Base-by-base conservation (phyloP, 2,329 filamentous ascomycete species). In the Pseudopithomyces chartarum region DNA sequence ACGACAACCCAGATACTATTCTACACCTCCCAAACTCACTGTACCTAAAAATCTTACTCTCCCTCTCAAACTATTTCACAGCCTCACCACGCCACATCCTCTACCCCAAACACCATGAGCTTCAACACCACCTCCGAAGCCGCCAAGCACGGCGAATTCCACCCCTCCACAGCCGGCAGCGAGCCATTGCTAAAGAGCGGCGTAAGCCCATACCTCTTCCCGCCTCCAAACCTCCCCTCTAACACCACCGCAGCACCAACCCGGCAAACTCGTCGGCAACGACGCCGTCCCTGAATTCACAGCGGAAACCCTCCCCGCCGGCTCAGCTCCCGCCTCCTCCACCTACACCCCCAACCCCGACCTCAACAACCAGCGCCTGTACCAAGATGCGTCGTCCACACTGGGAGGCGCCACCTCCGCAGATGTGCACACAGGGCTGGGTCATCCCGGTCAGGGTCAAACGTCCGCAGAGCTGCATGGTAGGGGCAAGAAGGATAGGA, bases 241-340 rank as follows among this genome's bases (percentile, higher is more conserved):
- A 54, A 58, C 40, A 49, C 12, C 23, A 15, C 17, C 26, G 11
- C 63, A 90, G 87, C 88, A 91, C 75, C 80, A 85, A 66, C 82
- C 84, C 2, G 88, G 88, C 46, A 77, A 82, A 63, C 81, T 85
- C 63, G 81, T 85, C 79, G 59, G 45, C 45, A 84, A 85, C 62
- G 87, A 88, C 54, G 76, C 78, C 26, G 68, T 76, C 6, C 85
- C 86, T 17, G 88, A 90, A 69, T 91, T 89, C 79, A 78, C 82
- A 65, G 82, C 84, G 32, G 63, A 91, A 71, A 82, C 81, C 1
- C 76, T 86, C 32, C 81, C 86, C 0, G 75, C 87, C 0, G 89
- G 89, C 57, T 84, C 84, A 3, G 88, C 89, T 0, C 89, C 89
- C 1, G 59, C 74, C 1, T 69, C 74, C 44, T 71, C 64, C 17